These are phyloP conservation scores for Ceriops decandra DNA, from an alignment of 345 rosid genomes.

Conservation along the genomic window DNA sequence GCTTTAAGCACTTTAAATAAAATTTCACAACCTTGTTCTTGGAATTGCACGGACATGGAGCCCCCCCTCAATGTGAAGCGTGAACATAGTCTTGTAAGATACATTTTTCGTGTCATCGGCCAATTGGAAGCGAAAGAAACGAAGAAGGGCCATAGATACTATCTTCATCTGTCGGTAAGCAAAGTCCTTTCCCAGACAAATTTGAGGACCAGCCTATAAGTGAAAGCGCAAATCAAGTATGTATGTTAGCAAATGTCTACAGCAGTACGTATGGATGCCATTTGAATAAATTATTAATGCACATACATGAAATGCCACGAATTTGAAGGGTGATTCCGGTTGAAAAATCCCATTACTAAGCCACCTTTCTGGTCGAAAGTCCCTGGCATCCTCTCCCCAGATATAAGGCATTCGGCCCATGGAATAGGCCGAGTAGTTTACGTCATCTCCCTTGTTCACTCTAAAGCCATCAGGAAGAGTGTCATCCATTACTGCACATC, in stretches of 20 bases:
- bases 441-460: constrained; percentile 51
- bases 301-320: constrained; percentile 51
- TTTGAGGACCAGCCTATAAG: constrained; percentile 70
- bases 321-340: constrained; percentile 63
- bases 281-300: background rate
- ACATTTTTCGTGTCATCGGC: constrained; percentile 36
- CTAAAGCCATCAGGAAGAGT: constrained; percentile 56
- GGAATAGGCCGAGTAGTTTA: constrained; percentile 48
- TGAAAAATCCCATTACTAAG: constrained; percentile 49
- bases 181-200: constrained; percentile 64
- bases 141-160: constrained; percentile 45
- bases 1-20: background rate
- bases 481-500: constrained; percentile 53
- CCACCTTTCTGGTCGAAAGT: constrained; percentile 71
- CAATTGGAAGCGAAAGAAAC: constrained; percentile 48
- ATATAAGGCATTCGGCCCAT: constrained; percentile 65
- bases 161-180: constrained; percentile 79
- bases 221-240: background rate
- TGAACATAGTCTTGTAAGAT: constrained; percentile 53
- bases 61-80: constrained; percentile 55
- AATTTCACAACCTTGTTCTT: constrained; percentile 12
- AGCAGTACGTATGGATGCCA: background rate
- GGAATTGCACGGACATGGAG: constrained; percentile 42
- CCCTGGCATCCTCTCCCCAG: constrained; percentile 71
- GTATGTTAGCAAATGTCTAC: background rate